Evolutionary conservation across 1,284 basidiomycete species (phyloP), one percentile per base, ranked within the genome.

Genomic region (Tausonia pullulans): DNA sequence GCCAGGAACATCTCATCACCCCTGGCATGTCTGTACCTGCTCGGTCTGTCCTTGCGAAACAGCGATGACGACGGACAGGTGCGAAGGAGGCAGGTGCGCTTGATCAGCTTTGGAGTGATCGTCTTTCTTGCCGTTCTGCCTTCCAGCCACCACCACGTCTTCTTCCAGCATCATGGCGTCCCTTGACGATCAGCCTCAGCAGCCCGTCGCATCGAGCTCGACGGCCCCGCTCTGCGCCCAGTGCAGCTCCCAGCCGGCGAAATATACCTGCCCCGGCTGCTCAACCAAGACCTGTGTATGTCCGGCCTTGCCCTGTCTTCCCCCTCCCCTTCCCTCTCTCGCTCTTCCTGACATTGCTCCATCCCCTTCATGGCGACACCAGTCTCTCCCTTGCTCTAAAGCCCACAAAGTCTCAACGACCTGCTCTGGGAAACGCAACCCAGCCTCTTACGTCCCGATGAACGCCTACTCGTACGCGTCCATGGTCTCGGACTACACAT

Each of bases 401-500:
- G 45, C 55, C 2, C 65, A 66, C 46, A 66, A 66, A 46, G 16
- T 9, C 4, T 57, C 61, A 4, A 40, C 65, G 4, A 13, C 59
- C 9, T 66, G 65, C 56, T 58, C 60, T 5, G 65, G 65, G 4
- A 48, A 60, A 5, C 56, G 65, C 10, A 66, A 66, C 44, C 60
- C 60, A 48, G 65, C 65, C 9, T n/a, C 56, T 9, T 66, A 54
- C 43, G 59, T 66, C 6, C 65, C 65, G 14, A 58, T 62, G 61
- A 66, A 66, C 45, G 53, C 50, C 44, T 66, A 66, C 52, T 57
- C 60, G 5, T 66, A 66, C 45, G 13, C 50, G 8, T 43, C 60
- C 7, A 56, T 66, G 54, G 60, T 66, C 10, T 62, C 61, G 27
- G 65, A 66, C 57, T 66, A 66, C 46, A 62, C 61, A 27, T 66